Percentiles rank a stretch among this genome's conserved stretches.
These are phyloP conservation scores for Chamaecrista fasciculata DNA, from an alignment of 306 rosid species.

Conservation along the genomic window DNA sequence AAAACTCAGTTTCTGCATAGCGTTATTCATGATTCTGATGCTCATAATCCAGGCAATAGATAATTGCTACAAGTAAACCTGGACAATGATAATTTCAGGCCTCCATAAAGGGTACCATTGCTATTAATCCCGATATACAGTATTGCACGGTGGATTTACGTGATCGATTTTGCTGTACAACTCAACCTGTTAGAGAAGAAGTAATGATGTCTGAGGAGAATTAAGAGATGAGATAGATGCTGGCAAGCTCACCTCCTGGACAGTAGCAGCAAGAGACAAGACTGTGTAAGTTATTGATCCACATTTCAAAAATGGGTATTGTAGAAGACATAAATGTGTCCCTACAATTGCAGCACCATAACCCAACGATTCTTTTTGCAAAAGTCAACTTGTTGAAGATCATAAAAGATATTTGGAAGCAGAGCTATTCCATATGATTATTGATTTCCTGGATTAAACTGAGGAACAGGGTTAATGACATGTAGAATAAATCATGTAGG, in stretches of 20 bases:
- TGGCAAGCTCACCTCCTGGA: background rate
- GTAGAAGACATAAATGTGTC: background rate
- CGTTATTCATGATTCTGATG: background rate
- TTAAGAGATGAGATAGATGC: slow-evolving; percentile 3
- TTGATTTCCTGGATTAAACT: background rate
- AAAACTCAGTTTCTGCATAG: slow-evolving; percentile 11
- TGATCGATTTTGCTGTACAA: slow-evolving; percentile 25
- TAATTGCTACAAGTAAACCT: slow-evolving; percentile 2
- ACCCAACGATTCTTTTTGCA: background rate
- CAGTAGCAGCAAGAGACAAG: slow-evolving; percentile 1
- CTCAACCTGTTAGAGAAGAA: slow-evolving; percentile 5
- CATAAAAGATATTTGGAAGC: slow-evolving; percentile 21
- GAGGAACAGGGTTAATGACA: background rate
- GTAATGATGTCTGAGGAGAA: slow-evolving; percentile 17
- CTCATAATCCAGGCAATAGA: background rate
- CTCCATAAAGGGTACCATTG: background rate
- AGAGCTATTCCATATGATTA: background rate
- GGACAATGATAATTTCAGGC: slow-evolving; percentile 8
- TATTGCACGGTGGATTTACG: slow-evolving; percentile 3
- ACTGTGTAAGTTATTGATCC: background rate
- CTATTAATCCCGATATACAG: background rate
- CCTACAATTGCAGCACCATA: slow-evolving; percentile 13
- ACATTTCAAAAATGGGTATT: background rate
- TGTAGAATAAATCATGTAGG: background rate
- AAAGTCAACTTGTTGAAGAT: slow-evolving; percentile 11